Conservation (phyloP, 208 protist species). For the Endotrypanum monterogeii region DNA sequence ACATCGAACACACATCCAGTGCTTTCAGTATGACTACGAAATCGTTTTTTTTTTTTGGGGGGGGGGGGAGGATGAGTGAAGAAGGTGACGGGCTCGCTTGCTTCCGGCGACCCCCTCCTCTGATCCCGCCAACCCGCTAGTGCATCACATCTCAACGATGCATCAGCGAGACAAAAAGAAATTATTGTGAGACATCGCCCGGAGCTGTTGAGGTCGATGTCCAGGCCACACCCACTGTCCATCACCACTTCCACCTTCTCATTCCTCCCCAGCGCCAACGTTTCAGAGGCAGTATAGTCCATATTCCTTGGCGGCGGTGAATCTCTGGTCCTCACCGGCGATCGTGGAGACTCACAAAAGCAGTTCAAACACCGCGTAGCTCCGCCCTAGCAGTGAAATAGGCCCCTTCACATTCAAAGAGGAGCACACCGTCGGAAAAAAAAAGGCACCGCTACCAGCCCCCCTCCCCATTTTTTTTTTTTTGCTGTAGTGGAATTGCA, state of each 20-base stretch:
- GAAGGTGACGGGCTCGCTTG: too few relatives aligned
- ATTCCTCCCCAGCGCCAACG: background rate
- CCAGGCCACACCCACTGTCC: background rate
- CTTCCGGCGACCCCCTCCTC: too few relatives aligned
- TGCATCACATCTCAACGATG: background rate
- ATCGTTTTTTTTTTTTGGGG: too few relatives aligned
- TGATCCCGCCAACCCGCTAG: too few relatives aligned
- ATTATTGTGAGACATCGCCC: background rate
- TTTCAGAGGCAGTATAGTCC: background rate
- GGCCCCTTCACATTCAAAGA: background rate
- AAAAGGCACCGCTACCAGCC: too few relatives aligned
- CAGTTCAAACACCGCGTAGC: background rate
- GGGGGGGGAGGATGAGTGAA: too few relatives aligned
- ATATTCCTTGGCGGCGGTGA: background rate
- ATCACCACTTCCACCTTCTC: background rate
- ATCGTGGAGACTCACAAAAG: background rate
- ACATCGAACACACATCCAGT: too few relatives aligned
- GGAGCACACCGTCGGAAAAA: background rate
- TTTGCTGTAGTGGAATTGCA: too few relatives aligned
- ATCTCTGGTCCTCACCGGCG: background rate
- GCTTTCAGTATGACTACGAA: too few relatives aligned
- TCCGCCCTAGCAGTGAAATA: background rate
- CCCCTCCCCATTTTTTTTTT: too few relatives aligned
- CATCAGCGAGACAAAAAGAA: background rate
- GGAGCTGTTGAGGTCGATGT: background rate